These are phyloP conservation scores for Coccomyxa sp. DNA, from an alignment of 139 green algal genomes.

Conservation along the genomic window DNA sequence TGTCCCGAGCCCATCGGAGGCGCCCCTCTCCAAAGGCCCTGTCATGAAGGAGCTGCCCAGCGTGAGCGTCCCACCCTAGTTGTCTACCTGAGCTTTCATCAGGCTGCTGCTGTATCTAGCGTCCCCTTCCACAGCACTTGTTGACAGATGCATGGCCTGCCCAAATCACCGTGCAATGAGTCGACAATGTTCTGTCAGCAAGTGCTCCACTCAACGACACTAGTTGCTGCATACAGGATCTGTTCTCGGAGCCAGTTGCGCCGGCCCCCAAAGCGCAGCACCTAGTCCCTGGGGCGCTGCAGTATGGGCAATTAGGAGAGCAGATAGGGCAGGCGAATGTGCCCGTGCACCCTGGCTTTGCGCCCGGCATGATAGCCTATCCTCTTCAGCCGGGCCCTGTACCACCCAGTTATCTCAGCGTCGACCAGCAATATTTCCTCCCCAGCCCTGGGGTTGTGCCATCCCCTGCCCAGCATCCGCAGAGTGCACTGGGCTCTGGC, in stretches of 20 bases:
- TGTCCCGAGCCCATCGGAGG: too few species aligned
- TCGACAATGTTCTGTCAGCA: too few species aligned
- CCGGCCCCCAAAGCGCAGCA: background rate
- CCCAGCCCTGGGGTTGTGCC: too few species aligned
- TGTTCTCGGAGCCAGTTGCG: background rate
- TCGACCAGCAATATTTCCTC: too few species aligned
- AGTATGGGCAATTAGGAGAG: background rate
- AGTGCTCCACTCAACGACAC: background rate
- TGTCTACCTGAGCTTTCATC: background rate
- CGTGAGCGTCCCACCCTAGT: background rate
- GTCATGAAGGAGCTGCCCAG: conserved; percentile 9
- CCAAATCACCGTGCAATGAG: too few species aligned
- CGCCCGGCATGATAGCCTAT: background rate
- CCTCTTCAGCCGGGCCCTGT: background rate
- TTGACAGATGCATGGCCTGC: background rate
- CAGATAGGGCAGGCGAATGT: background rate
- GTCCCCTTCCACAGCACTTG: background rate
- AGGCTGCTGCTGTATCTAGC: background rate
- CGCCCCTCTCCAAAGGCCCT: background rate
- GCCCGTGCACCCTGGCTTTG: too few species aligned
- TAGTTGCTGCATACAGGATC: background rate
- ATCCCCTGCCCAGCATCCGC: too few species aligned
- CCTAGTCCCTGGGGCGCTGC: background rate
- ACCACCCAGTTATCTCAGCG: background rate
- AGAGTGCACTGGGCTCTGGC: background rate